phyloP scores from a whole-genome alignment of 106 monocot genomes.

The Phalaenopsis aphrodite region DNA sequence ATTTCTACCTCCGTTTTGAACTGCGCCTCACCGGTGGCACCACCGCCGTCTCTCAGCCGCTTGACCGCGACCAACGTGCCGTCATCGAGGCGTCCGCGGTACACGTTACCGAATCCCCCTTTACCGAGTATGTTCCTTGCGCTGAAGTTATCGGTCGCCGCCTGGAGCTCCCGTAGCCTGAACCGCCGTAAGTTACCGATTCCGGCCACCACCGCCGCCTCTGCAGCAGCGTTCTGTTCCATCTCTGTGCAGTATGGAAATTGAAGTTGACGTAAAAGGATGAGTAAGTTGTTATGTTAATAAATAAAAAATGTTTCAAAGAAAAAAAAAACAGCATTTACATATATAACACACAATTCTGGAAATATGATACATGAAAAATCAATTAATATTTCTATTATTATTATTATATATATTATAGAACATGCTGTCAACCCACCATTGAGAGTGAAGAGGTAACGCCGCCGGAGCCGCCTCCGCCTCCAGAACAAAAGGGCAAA shows the following conservation, averaged over 20 bases:
- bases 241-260: not conserved
- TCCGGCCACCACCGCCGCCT: conserved; percentile 12
- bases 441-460: conserved; percentile 38
- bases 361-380: no score
- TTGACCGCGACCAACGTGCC: conserved; percentile 88
- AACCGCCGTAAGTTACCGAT: conserved; percentile 82
- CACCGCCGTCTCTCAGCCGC: conserved; percentile 70
- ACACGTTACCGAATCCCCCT: conserved; percentile 93
- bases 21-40: conserved; percentile 64
- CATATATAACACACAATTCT: no score
- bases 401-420: no score
- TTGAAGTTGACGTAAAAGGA: no score
- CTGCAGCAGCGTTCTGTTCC: conserved; percentile 33
- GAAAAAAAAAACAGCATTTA: no score
- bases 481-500: conserved; percentile 39
- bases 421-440: conserved; percentile 16
- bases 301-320: no score
- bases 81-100: conserved; percentile 55
- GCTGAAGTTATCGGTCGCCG: conserved; percentile 83
- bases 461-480: conserved; percentile 41
- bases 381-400: no score
- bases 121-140: conserved; percentile 62
- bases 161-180: conserved; percentile 51
- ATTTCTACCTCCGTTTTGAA: conserved; percentile 94
- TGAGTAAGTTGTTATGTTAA: no score